These are phyloP conservation scores for Onygenales sp. DNA, from an alignment of 2,329 filamentous ascomycete genomes.

Conservation along the genomic window DNA sequence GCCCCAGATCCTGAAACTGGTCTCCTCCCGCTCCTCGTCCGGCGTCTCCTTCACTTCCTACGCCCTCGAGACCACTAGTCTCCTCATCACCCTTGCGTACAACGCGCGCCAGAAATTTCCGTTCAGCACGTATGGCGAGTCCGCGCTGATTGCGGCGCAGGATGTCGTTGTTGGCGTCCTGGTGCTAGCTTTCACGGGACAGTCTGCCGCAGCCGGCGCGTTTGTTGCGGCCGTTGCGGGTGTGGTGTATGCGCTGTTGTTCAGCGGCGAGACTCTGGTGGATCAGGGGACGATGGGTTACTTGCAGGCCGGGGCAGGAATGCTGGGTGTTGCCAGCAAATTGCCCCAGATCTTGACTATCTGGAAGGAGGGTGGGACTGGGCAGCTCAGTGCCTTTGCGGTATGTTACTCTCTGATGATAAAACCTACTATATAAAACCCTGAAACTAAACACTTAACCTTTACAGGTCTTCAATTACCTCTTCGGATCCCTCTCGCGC, in stretches of 20 bases:
- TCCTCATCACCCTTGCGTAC: constrained; percentile 86
- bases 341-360: constrained; percentile 86
- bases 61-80: constrained; percentile 78
- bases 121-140: constrained; percentile 95
- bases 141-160: constrained; percentile 80
- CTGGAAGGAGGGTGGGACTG: constrained; percentile 75
- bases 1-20: constrained; percentile 88
- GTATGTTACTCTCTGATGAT: constrained; percentile 45
- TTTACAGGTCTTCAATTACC: constrained; percentile 89
- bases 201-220: constrained; percentile 56
- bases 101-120: constrained; percentile 85
- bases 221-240: constrained; percentile 70
- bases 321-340: constrained; percentile 80
- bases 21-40: constrained; percentile 66
- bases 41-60: constrained; percentile 88
- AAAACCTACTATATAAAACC: no score
- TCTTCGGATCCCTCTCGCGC: constrained; percentile 79
- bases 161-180: constrained; percentile 83
- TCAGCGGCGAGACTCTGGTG: constrained; percentile 47
- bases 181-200: constrained; percentile 73
- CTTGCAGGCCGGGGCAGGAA: constrained; percentile 75
- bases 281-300: constrained; percentile 59
- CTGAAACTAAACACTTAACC: background rate
- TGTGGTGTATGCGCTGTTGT: constrained; percentile 61
- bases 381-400: constrained; percentile 92